Base-by-base conservation (phyloP, 116 monocot genomes). In the Phalaenopsis hybrid region DNA sequence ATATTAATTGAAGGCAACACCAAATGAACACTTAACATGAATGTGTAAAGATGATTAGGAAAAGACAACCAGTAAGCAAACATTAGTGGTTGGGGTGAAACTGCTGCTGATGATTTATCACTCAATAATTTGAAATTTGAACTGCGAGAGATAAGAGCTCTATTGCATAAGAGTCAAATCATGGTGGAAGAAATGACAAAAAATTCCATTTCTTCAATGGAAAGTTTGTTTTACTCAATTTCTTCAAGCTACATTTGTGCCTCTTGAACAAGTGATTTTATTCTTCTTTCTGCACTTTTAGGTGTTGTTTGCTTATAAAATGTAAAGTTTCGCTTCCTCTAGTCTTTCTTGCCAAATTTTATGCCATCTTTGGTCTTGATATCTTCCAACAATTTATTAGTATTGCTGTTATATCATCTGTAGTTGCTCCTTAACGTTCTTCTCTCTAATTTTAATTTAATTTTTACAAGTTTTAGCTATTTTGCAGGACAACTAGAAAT, bases 401-500 rank as follows among this genome's bases (percentile, higher is more conserved):
- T 72, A 37, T 69, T 31, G 33, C n/a, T 44, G 15, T 57, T 45
- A 18, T 75, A 59, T 34, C 57, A 50, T 70, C 25, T 81, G 18
- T 80, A 44, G 8, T 15, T 15, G 6, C 4, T 81, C 46, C 70
- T 81, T 55, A 74, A 8, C 41, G 21, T 21, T n/a, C 8, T 76
- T 76, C 43, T 59, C 10, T 76, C 20, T 48, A 58, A 45, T 72
- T 57, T n/a, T 79, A 15, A 11, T 41, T 31, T 82, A 49, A 41
- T 17, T 16, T 74, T 73, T 65, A 25, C 43, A 23, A 5, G 41
- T 85, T 68, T n/a, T 9, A 11, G 75, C 83, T 79, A 10, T 84
- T 34, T 84, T 50, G 57, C 86, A 98, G 98, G 76, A 98, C 95
- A 77, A 82, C 89, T 84, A 82, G 98, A 87, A 98, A 98, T 83